Base-by-base conservation (phyloP, 352 stramenopile species). In the Pythium aphanidermatum region DNA sequence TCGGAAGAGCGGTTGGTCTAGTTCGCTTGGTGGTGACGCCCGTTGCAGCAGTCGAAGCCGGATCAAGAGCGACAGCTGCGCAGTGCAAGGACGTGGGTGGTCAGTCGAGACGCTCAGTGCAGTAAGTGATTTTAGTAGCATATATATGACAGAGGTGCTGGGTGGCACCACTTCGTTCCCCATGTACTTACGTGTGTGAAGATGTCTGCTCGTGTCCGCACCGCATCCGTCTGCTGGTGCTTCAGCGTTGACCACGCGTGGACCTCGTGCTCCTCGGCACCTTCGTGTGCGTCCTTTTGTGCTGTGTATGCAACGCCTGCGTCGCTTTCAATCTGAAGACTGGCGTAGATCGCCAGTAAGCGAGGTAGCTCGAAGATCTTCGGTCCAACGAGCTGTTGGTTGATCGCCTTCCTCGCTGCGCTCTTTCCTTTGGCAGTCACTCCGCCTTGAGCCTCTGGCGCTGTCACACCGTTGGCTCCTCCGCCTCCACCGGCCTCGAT, bases 1-100 rank as follows among this genome's bases (percentile, higher is more conserved):
- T 8, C 80, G 77, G 38, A 89, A 86, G 33, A 83, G 83, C 26
- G 87, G 79, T 37, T 89, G 72, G 55, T 90, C 80, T 14, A 90
- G 58, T 37, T 74, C 69, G 26, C 80, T 70, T 1, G 74, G 69
- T 39, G 75, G 53, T 14, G 80, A 89, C 10, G 73, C 75, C 29
- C 77, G 77, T 47, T 92, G 80, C 40, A 92, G 68, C 9, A 92
- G 65, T 39, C 85, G 74, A 60, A 92, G 84, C 14, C 80, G 75
- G 29, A 87, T 61, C 2, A 92, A 68, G 35, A 74, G 80, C 29
- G 76, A 69, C 5, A 92, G 58, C 77, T 92, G 32, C 32, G 7
- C 5, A 30, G 14, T 14, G 28, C 28, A 33, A n/a, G n/a, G n/a
- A n/a, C n/a, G n/a, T n/a, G n/a, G n/a, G n/a, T n/a, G n/a, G n/a